Percentiles rank a stretch among this genome's conserved stretches.
phyloP scores from a whole-genome alignment of 768 basidiomycete species.

The Austroboletus festivus region DNA sequence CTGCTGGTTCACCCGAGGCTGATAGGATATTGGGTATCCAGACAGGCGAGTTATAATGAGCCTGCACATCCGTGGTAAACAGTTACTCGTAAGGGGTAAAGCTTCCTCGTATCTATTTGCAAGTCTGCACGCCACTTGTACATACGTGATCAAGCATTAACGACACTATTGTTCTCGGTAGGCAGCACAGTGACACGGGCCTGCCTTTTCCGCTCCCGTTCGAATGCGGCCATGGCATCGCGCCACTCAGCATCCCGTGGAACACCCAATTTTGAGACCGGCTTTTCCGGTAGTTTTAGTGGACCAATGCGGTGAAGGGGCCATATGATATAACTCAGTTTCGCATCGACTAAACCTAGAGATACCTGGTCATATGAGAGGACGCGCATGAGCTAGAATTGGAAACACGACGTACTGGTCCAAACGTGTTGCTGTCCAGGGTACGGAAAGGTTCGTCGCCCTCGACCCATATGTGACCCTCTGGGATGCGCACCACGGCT shows the following conservation, averaged over 20 bases:
- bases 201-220: slow-evolving; percentile 27
- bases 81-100: neutral
- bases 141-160: slow-evolving; percentile 4
- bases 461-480: slow-evolving; percentile 74
- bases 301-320: slow-evolving; percentile 47
- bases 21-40: slow-evolving; percentile 40
- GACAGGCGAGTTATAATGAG: neutral
- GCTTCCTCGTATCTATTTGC: neutral
- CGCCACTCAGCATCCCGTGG: slow-evolving; percentile 26
- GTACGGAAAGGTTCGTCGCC: slow-evolving; percentile 43
- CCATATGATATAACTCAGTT: slow-evolving; percentile 49
- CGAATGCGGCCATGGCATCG: slow-evolving; percentile 29
- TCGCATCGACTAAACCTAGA: slow-evolving; percentile 48
- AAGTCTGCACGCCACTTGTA: neutral
- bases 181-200: slow-evolving; percentile 14
- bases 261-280: slow-evolving; percentile 13
- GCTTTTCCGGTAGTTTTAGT: slow-evolving; percentile 22
- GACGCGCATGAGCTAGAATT: neutral
- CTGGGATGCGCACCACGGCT: slow-evolving; percentile 49
- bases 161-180: neutral
- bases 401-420: slow-evolving; percentile 47
- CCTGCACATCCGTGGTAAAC: too few species aligned
- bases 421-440: slow-evolving; percentile 70
- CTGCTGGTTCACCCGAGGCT: slow-evolving; percentile 44
- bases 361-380: slow-evolving; percentile 32